These are phyloP conservation scores for Gentiana straminea DNA, from an alignment of 257 asterid genomes.

Conservation along the genomic window DNA sequence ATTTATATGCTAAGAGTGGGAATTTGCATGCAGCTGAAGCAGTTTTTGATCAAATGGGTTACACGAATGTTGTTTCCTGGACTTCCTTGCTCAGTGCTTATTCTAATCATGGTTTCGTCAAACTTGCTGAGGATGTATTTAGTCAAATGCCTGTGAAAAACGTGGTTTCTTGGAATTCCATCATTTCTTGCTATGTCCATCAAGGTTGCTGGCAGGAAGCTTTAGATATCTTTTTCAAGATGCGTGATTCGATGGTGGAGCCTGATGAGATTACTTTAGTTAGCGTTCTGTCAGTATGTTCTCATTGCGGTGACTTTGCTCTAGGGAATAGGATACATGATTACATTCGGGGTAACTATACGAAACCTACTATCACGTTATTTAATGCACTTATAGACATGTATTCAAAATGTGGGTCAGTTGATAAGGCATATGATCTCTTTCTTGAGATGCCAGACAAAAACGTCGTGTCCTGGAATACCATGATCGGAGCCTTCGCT, in stretches of 20 bases:
- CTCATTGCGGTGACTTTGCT: slow-evolving; percentile 46
- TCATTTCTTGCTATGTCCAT: slow-evolving; percentile 13
- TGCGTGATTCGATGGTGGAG: slow-evolving; percentile 6
- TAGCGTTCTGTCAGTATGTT: slow-evolving; percentile 46
- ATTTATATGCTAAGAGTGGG: slow-evolving; percentile 10
- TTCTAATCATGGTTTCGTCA: slow-evolving; percentile 36
- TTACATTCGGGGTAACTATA: slow-evolving; percentile 12
- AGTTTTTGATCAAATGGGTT: slow-evolving; percentile 8
- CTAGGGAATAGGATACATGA: slow-evolving; percentile 32
- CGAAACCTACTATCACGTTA: slow-evolving; percentile 21
- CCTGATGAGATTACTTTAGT: slow-evolving; percentile 16
- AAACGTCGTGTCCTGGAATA: slow-evolving; percentile 52
- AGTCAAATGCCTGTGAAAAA: slow-evolving; percentile 38
- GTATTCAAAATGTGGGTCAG: slow-evolving; percentile 66
- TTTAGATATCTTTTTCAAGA: slow-evolving; percentile 7
- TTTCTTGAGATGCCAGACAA: slow-evolving; percentile 29
- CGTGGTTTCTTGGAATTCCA: slow-evolving; percentile 25
- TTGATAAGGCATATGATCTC: slow-evolving; percentile 30
- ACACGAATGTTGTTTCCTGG: slow-evolving; percentile 46
- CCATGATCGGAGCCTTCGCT: slow-evolving; percentile 45
- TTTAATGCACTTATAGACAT: slow-evolving; percentile 50
- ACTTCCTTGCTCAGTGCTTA: slow-evolving; percentile 54
- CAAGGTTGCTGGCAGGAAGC: slow-evolving; percentile 10
- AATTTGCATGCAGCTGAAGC: slow-evolving; percentile 7
- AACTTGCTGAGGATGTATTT: slow-evolving; percentile 31